Percentiles rank a stretch among this genome's conserved stretches.
phyloP scores from a whole-genome alignment of 2,329 filamentous ascomycete species.

The Fusarium tanahbumbuense region DNA sequence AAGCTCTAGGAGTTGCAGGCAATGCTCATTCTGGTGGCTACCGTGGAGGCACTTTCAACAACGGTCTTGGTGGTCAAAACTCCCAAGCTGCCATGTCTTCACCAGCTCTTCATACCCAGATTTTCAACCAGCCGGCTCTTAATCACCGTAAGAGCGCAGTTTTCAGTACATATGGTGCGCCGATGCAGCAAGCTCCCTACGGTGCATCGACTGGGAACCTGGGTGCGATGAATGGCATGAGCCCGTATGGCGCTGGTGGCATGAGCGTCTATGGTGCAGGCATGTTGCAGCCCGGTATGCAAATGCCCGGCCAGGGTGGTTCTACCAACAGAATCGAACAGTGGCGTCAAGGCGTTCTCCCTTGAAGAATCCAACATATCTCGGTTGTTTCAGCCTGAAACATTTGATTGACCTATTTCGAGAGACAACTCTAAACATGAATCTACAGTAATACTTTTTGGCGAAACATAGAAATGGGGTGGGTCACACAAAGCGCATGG shows the following conservation, averaged over 20 bases:
- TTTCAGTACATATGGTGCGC: constrained; percentile 48
- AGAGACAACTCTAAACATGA: not conserved
- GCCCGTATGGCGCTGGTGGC: constrained; percentile 37
- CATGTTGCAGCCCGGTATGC: constrained; percentile 47
- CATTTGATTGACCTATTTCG: not conserved
- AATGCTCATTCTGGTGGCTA: constrained; percentile 58
- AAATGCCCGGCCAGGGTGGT: constrained; percentile 45
- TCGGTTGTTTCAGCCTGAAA: not conserved
- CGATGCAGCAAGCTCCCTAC: constrained; percentile 43
- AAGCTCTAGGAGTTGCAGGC: constrained; percentile 50
- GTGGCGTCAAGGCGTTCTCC: constrained; percentile 57
- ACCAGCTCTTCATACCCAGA: constrained; percentile 45
- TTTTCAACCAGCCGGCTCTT: constrained; percentile 37
- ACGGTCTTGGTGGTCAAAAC: constrained; percentile 58
- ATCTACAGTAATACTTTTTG: constrained; percentile 20
- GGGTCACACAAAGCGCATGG: constrained; percentile 1
- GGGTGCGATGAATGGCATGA: constrained; percentile 32
- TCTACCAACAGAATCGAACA: constrained; percentile 55
- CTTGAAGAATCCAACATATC: constrained; percentile 35
- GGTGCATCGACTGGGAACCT: constrained; percentile 42
- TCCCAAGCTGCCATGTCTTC: constrained; percentile 44
- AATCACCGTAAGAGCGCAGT: constrained; percentile 49
- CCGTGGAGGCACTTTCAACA: constrained; percentile 66
- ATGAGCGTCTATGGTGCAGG: constrained; percentile 47
- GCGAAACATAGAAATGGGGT: constrained; percentile 10